A percentile compares a stretch with the other conserved stretches of the same genome.
These are phyloP conservation scores for Colletotrichum trifolii DNA, from an alignment of 2,329 filamentous ascomycete genomes.

Conservation along the genomic window DNA sequence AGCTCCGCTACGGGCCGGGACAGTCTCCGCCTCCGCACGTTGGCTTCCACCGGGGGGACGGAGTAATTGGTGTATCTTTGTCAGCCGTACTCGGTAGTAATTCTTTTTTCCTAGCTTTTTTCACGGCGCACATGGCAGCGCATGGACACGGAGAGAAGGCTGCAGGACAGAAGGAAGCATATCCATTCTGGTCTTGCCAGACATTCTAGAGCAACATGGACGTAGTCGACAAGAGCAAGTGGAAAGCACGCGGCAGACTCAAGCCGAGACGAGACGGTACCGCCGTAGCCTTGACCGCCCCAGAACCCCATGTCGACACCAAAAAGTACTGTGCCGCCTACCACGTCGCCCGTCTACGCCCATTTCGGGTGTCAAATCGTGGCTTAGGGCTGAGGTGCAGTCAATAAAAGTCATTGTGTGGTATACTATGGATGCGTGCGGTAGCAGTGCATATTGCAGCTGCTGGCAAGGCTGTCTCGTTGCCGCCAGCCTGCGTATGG, in stretches of 20 bases:
- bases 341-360: background rate
- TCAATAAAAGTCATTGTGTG: constrained; percentile 17
- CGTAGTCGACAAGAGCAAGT: no score
- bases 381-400: constrained; percentile 33
- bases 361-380: constrained; percentile 13
- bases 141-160: no score
- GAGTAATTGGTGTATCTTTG: background rate
- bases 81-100: no score
- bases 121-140: no score
- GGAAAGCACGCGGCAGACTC: no score
- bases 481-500: background rate
- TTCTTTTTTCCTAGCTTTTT: no score
- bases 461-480: constrained; percentile 20
- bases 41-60: background rate
- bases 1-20: background rate
- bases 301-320: background rate
- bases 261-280: constrained; percentile 4
- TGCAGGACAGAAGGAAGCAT: no score
- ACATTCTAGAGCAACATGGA: no score
- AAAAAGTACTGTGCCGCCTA: constrained; percentile 14
- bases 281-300: background rate
- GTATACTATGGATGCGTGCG: background rate
- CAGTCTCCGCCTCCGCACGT: background rate
- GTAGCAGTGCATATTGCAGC: constrained; percentile 8
- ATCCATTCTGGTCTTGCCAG: no score